Base-by-base conservation (phyloP, 2,329 filamentous ascomycete species). In the Colletotrichum camelliae region DNA sequence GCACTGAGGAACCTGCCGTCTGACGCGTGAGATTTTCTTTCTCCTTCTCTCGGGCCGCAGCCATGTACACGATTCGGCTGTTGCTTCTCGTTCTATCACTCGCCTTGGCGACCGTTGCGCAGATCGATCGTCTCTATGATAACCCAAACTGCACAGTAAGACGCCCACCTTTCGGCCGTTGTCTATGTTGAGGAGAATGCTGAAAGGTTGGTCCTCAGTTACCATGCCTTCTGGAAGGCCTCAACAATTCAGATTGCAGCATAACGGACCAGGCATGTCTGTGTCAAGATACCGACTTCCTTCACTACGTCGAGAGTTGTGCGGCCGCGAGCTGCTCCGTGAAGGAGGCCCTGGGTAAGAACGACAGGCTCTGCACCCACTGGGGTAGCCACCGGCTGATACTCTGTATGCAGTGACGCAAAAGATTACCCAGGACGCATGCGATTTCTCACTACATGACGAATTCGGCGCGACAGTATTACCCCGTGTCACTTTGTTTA, bases 101-200 rank as follows among this genome's bases (percentile, higher is more conserved):
- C 29, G 29, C 18, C 1, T 15, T 35, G 16, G n/a, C 18, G 29
- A 35, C 33, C 58, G 18, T 61, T 12, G 58, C 58, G 18, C 58
- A 61, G 2, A 21, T 61, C 4, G 10, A 61, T 35, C 31, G 12
- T 61, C 29, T 58, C 7, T 58, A 24, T 12, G 55, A 58, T 29
- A 58, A 58, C 24, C 55, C 55, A 18, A 29, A 58, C 9, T 58
- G 55, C 55, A 58, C 55, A 9, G 55, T 58, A 29, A 58, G 55
- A 29, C 24, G 16, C 0, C 24, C 13, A 2, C 18, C 7, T 1
- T 16, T 5, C 4, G 55, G 21, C 2, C 1, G 13, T 1, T 8
- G 55, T 48, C 12, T 5, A 27, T 1, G 24, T 18, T 18, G 0
- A 2, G 4, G 4, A 24, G 10, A 7, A 58, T 29, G 24, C 21